These are phyloP conservation scores for Auriscalpium vulgare DNA, from an alignment of 768 basidiomycete genomes.

Conservation along the genomic window DNA sequence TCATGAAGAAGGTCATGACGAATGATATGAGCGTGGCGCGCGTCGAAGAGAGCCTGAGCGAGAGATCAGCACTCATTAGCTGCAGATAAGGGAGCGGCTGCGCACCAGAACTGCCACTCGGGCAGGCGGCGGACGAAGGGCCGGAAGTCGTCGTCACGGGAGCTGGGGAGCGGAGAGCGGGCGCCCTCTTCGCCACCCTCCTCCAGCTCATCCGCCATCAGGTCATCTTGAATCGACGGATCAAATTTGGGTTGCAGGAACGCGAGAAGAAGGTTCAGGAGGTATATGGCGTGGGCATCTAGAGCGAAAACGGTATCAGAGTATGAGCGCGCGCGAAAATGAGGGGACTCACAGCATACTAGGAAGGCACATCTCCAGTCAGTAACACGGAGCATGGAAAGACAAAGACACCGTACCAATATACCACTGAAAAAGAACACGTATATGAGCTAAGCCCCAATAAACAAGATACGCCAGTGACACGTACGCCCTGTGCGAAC, in stretches of 20 bases:
- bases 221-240: constrained; percentile 88
- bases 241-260: constrained; percentile 98
- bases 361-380: constrained; percentile 7
- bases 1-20: constrained; percentile 69
- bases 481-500: constrained; percentile 58
- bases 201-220: constrained; percentile 91
- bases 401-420: constrained; percentile 54
- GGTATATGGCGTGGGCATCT: constrained; percentile 93
- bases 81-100: background rate
- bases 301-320: background rate
- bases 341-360: constrained; percentile 60
- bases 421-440: constrained; percentile 59
- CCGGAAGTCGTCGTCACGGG: constrained; percentile 91
- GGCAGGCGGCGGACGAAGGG: constrained; percentile 94
- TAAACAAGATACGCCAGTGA: constrained; percentile 3
- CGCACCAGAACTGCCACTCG: constrained; percentile 92
- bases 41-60: constrained; percentile 77
- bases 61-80: background rate
- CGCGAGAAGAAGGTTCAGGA: constrained; percentile 91
- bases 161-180: constrained; percentile 49
- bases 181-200: constrained; percentile 61
- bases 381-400: background rate
- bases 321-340: background rate
- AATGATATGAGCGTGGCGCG: constrained; percentile 80
- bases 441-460: background rate